Base-by-base conservation (phyloP, 2,329 filamentous ascomycete genomes). In the Stagonosporopsis vannaccii region DNA sequence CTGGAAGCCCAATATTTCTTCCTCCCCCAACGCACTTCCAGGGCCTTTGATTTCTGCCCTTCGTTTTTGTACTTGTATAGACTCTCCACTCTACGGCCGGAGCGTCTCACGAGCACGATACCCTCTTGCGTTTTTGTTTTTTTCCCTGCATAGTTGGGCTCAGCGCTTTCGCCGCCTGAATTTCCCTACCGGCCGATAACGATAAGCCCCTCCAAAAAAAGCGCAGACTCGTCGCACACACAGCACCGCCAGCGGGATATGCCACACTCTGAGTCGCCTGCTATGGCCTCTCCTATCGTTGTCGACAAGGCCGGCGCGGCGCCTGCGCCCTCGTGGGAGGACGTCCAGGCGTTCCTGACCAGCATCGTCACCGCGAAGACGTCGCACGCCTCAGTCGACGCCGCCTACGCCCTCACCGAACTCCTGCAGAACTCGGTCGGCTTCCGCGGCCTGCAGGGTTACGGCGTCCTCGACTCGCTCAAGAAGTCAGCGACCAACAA, bases 401-500 rank as follows among this genome's bases (percentile, higher is more conserved):
- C 84, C 56, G 80, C 87, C 17, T 90, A 90, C 72, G 82, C 82
- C 37, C 80, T 90, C 58, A 84, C 84, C 51, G 86, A 87, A 52
- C 76, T 88, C 13, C 79, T 90, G 13, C 81, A 87, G 57, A 85
- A 87, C 76, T 87, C 86, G 26, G 82, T 87, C 55, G 87, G 87
- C 47, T 85, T 84, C 70, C 83, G 85, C 20, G 87, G 87, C 46
- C 79, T 90, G 50, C 76, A 81, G 44, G 79, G 79, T 55, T 90
- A 89, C 77, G 84, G 84, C 62, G 77, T 90, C 43, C 74, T 90
- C 42, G 81, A 84, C 20, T 83, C 85, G 61, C 82, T 89, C 69
- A 85, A 85, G 72, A 90, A 96, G 83, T 91, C 91, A 33, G 92
- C 94, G 4, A 80, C 83, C 67, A 92, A 98, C 80, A 99, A 98